These are phyloP conservation scores for Neurospora discreta DNA, from an alignment of 495 filamentous ascomycete genomes.

Conservation along the genomic window DNA sequence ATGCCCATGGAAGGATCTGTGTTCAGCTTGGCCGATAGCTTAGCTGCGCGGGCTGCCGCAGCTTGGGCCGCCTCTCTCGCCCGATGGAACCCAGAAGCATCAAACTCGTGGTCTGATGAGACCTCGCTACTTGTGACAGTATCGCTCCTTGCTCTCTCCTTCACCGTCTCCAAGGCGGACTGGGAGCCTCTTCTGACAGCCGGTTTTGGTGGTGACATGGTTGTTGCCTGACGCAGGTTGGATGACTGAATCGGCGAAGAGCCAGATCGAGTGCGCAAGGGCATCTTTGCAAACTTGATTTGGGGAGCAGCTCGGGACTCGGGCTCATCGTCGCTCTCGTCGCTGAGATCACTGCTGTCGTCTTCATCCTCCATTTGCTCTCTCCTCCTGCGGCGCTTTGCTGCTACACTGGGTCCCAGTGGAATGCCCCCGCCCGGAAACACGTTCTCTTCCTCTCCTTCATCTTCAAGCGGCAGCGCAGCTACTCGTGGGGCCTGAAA, in stretches of 20 bases:
- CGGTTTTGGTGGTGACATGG: constrained; percentile 20
- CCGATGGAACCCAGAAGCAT: constrained; percentile 52
- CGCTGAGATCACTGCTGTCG: constrained; percentile 91
- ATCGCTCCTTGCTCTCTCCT: constrained; percentile 66
- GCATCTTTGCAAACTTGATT: constrained; percentile 93
- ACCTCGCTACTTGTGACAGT: constrained; percentile 88
- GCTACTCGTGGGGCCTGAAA: constrained; percentile 59
- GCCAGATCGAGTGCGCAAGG: constrained; percentile 71
- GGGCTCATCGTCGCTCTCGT: constrained; percentile 87
- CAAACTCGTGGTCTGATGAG: constrained; percentile 80
- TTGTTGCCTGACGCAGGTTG: constrained; percentile 35
- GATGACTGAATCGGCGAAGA: constrained; percentile 71
- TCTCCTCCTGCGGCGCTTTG: constrained; percentile 47
- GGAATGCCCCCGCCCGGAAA: constrained; percentile 67
- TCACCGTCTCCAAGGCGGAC: constrained; percentile 60
- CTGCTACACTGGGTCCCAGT: constrained; percentile 51
- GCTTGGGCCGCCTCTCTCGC: constrained; percentile 38
- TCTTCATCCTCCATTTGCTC: constrained; percentile 90
- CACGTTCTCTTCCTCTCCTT: constrained; percentile 71
- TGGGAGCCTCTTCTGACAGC: constrained; percentile 56
- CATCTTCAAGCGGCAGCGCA: constrained; percentile 53
- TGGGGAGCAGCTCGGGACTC: constrained; percentile 60
- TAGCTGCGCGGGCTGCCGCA: constrained; percentile 20
- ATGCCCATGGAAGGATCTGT: constrained; percentile 29
- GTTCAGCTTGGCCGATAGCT: constrained; percentile 34